Evolutionary conservation across 495 filamentous ascomycete genomes (phyloP), one percentile per base, ranked within the genome.

Genomic region (Hypoxylon lienhwacheense): DNA sequence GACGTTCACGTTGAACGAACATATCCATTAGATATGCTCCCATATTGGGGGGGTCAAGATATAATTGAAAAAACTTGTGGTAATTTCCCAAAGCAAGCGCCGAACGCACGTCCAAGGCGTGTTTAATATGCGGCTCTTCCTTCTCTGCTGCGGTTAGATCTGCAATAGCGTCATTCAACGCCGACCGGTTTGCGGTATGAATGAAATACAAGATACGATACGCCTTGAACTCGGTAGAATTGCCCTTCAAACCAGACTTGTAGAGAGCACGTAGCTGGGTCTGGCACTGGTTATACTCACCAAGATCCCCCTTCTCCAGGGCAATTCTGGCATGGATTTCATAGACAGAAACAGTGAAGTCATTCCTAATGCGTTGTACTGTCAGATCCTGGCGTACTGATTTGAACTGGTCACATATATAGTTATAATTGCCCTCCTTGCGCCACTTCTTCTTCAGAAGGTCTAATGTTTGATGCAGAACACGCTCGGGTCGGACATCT

Each of bases 271-370:
- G 87, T 65, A 99, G 81, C 76, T 97, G 93, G 53, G 93, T 96
- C 77, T 97, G 95, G 71, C 93, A 99, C 82, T 99, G 93, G 79
- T 99, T 99, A 90, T 97, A 99, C 93, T 99, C 93, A 99, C 93
- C 92, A 76, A 97, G 81, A 79, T 99, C 93, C 69, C 87, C 91
- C 81, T 95, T 97, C 78, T 99, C 93, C 68, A 99, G 77, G 54
- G 93, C 93, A 74, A 99, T 97, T 32, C 93, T 85, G 43, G 92
- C 95, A 75, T 99, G 95, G 52, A 91, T 90, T 77, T 99, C 93
- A 71, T 99, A 99, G 37, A 96, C 93, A 52, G 78, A 84, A 44
- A 97, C 91, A 4, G 91, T 96, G 69, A 97, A 97, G 37, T 93
- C 87, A 65, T 88, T 95, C 72, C 88, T 89, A 73, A 99, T 92